Evolutionary conservation across 306 rosid species (phyloP).

Genomic region (Quercus glauca): DNA sequence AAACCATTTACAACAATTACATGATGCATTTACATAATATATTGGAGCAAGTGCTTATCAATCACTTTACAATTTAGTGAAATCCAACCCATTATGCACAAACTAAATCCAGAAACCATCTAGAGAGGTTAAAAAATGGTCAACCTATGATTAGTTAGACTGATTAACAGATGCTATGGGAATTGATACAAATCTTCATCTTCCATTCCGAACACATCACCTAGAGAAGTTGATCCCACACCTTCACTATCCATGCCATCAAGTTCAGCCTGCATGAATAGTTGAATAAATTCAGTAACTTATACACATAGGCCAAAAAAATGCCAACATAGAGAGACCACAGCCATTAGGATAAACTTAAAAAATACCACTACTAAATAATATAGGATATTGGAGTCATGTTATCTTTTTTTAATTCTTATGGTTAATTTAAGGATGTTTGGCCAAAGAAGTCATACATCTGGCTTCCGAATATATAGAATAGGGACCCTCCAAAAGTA

Average conservation of each 20-base stretch:
- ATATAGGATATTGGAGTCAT: background rate
- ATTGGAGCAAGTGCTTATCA: background rate
- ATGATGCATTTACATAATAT: background rate
- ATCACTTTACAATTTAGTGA: constrained; percentile 17
- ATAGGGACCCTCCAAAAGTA: background rate
- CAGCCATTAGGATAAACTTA: background rate
- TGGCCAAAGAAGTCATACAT: background rate
- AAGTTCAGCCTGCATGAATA: constrained; percentile 57
- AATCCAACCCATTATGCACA: constrained; percentile 19
- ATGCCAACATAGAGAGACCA: background rate
- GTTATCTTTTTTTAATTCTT: background rate
- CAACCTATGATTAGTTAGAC: constrained; percentile 17
- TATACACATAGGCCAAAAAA: background rate
- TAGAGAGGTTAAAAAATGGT: constrained; percentile 16
- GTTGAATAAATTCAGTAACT: background rate
- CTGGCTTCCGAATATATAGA: background rate
- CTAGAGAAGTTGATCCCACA: constrained; percentile 22
- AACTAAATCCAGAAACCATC: constrained; percentile 15
- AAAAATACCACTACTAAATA: no score
- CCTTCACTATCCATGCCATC: constrained; percentile 39
- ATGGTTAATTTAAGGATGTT: background rate
- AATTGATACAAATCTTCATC: constrained; percentile 38
- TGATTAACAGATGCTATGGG: constrained; percentile 16
- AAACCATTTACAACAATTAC: background rate
- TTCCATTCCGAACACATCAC: constrained; percentile 29